phyloP scores from a whole-genome alignment of 202 grass and related monocot genomes.

The Schoenoplectus tabernaemontani region DNA sequence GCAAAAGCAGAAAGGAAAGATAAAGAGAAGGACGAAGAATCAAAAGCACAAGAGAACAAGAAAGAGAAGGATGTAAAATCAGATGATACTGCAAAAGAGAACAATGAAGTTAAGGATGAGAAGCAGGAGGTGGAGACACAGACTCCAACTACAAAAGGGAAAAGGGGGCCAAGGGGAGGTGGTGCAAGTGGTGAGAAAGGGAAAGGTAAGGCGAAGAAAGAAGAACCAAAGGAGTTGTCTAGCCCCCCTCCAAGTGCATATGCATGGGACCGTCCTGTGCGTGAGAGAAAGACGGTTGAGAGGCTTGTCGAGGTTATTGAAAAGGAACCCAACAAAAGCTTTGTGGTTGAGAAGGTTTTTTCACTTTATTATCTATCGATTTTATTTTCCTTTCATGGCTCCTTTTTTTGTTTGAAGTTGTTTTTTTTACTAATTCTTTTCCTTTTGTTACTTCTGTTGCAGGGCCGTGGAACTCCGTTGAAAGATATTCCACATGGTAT shows the following conservation, averaged over 20 bases:
- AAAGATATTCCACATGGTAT: slow-evolving; percentile 92
- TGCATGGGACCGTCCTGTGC: slow-evolving; percentile 67
- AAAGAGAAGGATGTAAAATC: slow-evolving; percentile 14
- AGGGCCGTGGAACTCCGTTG: slow-evolving; percentile 89
- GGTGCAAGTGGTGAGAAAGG: slow-evolving; percentile 39
- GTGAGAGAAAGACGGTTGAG: slow-evolving; percentile 95
- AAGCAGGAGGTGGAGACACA: slow-evolving; percentile 35
- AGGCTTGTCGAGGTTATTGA: slow-evolving; percentile 99
- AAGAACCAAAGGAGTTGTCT: slow-evolving; percentile 42
- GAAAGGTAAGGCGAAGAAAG: slow-evolving; percentile 56
- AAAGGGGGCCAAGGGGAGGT: slow-evolving; percentile 43
- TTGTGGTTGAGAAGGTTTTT: slow-evolving; percentile 93
- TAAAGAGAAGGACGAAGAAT: slow-evolving; percentile 23
- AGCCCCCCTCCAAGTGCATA: slow-evolving; percentile 42
- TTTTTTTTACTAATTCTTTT: neutral
- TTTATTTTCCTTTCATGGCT: slow-evolving; percentile 11
- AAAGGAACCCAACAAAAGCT: slow-evolving; percentile 66
- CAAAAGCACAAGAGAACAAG: slow-evolving; percentile 21
- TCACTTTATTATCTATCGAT: slow-evolving; percentile 13
- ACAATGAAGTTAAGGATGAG: slow-evolving; percentile 36
- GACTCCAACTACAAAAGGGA: slow-evolving; percentile 56
- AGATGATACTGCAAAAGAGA: slow-evolving; percentile 8
- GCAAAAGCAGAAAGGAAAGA: slow-evolving; percentile 13
- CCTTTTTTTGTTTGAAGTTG: neutral
- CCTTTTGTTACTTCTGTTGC: slow-evolving; percentile 21